Evolutionary conservation across 2,329 filamentous ascomycete species (phyloP), one percentile per base, ranked within the genome.

Genomic region (Chrysoporthe puriensis): DNA sequence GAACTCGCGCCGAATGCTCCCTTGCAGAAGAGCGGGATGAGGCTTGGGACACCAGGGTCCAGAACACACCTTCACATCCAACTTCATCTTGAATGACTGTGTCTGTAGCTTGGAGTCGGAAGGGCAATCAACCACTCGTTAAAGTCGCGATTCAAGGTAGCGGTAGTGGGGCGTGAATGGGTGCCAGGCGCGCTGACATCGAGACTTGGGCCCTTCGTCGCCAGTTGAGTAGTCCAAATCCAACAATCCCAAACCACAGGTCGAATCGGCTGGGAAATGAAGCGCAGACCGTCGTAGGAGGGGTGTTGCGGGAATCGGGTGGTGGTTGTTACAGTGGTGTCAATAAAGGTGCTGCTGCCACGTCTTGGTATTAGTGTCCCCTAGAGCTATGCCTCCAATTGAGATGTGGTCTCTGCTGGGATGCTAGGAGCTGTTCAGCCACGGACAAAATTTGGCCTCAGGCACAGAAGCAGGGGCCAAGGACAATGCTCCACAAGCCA

Each of bases 51-150:
- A 32, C 26, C 43, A 16, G 14, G 44, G 52, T 18, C 36, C 43
- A 46, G 32, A 43, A 57, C 64, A n/a, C 54, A 71, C 70, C 70
- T 71, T 71, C 44, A 71, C 70, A 59, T 71, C 70, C 66, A 76
- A 67, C 72, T 73, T 73, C 75, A 76, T 76, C 46, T 70, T 75
- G 73, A 64, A 64, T 62, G 66, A 43, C 32, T 64, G 62, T 66
- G 21, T 61, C 21, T 42, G 40, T 68, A 16, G 40, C 32, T 61
- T 44, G 26, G 11, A 46, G 14, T 62, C 26, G 36, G 57, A 3
- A 42, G 48, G 43, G n/a, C 3, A 43, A 42, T 32, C 50, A 46
- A 50, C 54, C 54, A 18, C 50, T 65, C 8, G 65, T 58, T 34
- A 46, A 42, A 21, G 40, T 26, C 52, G 42, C 8, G 40, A 57